Evolutionary conservation across 257 asterid species (phyloP).

Genomic region (Mentha longifolia): DNA sequence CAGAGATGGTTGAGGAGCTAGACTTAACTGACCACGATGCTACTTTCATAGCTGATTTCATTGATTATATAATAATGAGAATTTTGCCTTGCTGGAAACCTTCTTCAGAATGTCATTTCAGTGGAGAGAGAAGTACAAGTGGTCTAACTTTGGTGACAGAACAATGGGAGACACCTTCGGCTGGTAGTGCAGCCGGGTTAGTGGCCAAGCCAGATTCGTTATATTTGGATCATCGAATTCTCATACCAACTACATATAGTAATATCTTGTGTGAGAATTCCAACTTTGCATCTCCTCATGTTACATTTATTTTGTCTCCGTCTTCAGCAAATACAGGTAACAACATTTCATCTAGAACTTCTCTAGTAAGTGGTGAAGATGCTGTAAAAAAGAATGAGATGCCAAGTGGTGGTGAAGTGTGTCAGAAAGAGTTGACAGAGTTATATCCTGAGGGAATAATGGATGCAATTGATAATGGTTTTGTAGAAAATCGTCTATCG

Average conservation of each 20-base stretch:
- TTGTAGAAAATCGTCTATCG: too few species aligned
- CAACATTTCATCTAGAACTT: conserved; percentile 43
- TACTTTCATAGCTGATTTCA: conserved; percentile 63
- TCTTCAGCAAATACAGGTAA: conserved; percentile 27
- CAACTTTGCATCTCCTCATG: conserved; percentile 31
- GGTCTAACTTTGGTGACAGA: conserved; percentile 29
- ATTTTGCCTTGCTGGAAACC: conserved; percentile 59
- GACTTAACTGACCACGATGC: conserved; percentile 64
- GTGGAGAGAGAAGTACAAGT: conserved; percentile 41
- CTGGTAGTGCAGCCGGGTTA: conserved; percentile 34
- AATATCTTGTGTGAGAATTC: conserved; percentile 28
- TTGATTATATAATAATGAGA: conserved; percentile 54
- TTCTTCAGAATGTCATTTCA: conserved; percentile 41
- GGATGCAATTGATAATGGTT: conserved; percentile 34
- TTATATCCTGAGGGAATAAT: neutral
- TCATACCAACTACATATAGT: neutral
- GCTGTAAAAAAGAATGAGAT: neutral
- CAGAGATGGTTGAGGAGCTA: conserved; percentile 80
- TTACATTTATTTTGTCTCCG: conserved; percentile 35
- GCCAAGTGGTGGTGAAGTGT: too few species aligned
- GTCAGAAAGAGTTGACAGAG: neutral
- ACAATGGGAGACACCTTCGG: conserved; percentile 31
- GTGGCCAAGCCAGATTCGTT: conserved; percentile 24
- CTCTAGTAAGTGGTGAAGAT: conserved; percentile 36
- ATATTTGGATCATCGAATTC: conserved; percentile 25